Evolutionary conservation across 2,329 filamentous ascomycete genomes (phyloP).

Genomic region (Anisogramma anomala): DNA sequence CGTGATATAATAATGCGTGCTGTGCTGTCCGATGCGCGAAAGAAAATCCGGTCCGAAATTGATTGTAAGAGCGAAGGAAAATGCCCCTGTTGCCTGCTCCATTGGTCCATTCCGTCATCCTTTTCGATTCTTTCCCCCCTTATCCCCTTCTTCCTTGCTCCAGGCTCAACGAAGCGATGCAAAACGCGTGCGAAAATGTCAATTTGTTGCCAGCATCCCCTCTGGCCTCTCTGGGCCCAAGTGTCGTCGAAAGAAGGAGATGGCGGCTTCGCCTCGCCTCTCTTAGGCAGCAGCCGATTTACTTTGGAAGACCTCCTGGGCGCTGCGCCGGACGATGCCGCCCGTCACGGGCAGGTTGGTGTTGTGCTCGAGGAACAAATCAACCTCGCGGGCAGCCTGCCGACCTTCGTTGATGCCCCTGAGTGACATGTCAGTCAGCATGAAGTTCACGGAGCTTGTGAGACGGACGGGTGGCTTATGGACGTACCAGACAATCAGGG

Average conservation of each 20-base stretch:
- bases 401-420: conserved; percentile 97
- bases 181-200: too few species aligned
- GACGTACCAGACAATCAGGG: conserved; percentile 84
- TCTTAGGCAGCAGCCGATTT: conserved; percentile 15
- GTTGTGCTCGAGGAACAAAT: conserved; percentile 70
- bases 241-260: conserved; percentile 1
- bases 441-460: not conserved
- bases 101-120: not conserved
- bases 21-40: conserved; percentile 1
- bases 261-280: not conserved
- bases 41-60: too few species aligned
- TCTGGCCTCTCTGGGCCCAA: too few species aligned
- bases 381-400: conserved; percentile 83
- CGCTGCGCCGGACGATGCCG: conserved; percentile 80
- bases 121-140: not conserved
- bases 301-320: conserved; percentile 52
- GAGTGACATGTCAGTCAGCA: conserved; percentile 28
- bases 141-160: too few species aligned
- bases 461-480: not conserved
- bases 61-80: too few species aligned
- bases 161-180: not conserved
- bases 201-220: too few species aligned
- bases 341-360: conserved; percentile 80
- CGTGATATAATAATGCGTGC: conserved; percentile 7
- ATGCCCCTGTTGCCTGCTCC: too few species aligned